Base-by-base conservation (phyloP, 306 rosid genomes). In the Heteromeles arbutifolia region DNA sequence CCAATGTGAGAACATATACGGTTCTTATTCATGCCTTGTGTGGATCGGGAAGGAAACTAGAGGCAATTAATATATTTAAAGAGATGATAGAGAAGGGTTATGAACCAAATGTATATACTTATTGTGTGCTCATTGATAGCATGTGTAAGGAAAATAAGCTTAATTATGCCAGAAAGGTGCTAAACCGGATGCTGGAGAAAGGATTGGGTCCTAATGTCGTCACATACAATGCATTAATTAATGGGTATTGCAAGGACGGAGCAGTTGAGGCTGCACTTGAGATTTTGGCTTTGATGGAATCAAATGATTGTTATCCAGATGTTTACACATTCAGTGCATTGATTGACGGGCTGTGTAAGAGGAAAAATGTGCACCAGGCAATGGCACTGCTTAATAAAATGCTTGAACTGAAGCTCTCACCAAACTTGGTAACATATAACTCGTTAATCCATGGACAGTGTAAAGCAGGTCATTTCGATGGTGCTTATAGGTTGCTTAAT, bases 391-490 rank as follows among this genome's bases (percentile, higher is more conserved):
- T 88, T 44, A 72, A 84, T 75, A 83, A 81, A 70, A 92, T 92
- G 96, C 72, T 81, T 62, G 85, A 86, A 57, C 81, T 54, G 29
- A 88, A 86, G 81, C 77, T 89, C 59, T 80, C 81, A 1, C 96
- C 97, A 6, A 28, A 76, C 75, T 76, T 74, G 21, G 37, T 88
- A 41, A 90, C 96, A 3, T 92, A 88, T 81, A 92, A 88, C 69
- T 69, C 89, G 18, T 82, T 92, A 76, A 88, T 92, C 61, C 80
- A 77, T 37, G 97, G 96, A 78, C 83, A 89, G 82, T 88, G 90
- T 70, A 85, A 79, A 73, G 85, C 82, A 25, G 96, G 96, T 18
- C 70, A 82, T 54, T 77, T 86, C 45, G 89, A 87, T 70, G 85
- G 86, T 57, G 93, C 93, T 59, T 75, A 43, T 78, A 82, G 90